Evolutionary conservation across 495 filamentous ascomycete species (phyloP).

Genomic region (Daldinia loculata): DNA sequence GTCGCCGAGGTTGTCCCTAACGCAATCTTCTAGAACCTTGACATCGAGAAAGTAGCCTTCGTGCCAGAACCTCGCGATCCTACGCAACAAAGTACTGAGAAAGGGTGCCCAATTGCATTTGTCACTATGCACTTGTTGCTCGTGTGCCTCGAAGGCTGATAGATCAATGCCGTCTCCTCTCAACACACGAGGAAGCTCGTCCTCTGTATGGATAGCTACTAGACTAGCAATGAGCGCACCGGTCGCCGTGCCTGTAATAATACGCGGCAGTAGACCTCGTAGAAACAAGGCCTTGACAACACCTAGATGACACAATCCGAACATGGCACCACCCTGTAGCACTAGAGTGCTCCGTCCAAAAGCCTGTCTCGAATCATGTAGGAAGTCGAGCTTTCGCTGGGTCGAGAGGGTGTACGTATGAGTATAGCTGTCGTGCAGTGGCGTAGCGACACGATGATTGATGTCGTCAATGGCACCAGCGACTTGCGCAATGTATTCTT

Average conservation of each 20-base stretch:
- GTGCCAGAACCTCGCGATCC: conserved; percentile 69
- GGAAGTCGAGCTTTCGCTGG: conserved; percentile 85
- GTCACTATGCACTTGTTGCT: conserved; percentile 28
- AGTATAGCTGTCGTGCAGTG: conserved; percentile 40
- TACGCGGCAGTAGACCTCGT: conserved; percentile 83
- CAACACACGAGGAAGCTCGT: conserved; percentile 80
- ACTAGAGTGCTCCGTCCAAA: conserved; percentile 89
- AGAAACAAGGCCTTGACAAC: conserved; percentile 89
- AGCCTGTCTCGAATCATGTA: conserved; percentile 89
- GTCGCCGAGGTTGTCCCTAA: conserved; percentile 85
- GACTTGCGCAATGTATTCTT: conserved; percentile 88
- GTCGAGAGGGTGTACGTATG: conserved; percentile 71
- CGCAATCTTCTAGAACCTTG: conserved; percentile 82
- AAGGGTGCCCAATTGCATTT: conserved; percentile 31
- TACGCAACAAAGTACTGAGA: conserved; percentile 63
- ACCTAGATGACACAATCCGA: conserved; percentile 89
- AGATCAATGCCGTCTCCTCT: conserved; percentile 84
- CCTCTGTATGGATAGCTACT: conserved; percentile 87
- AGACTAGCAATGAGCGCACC: conserved; percentile 91
- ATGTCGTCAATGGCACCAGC: conserved; percentile 82
- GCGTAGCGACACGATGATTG: conserved; percentile 52
- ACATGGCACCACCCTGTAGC: conserved; percentile 90
- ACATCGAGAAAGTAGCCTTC: conserved; percentile 88
- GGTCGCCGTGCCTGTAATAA: conserved; percentile 90
- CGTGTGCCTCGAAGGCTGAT: conserved; percentile 71